These are phyloP conservation scores for Sclerotinia sclerotiorum DNA, from an alignment of 2,329 filamentous ascomycete species.

Conservation along the genomic window DNA sequence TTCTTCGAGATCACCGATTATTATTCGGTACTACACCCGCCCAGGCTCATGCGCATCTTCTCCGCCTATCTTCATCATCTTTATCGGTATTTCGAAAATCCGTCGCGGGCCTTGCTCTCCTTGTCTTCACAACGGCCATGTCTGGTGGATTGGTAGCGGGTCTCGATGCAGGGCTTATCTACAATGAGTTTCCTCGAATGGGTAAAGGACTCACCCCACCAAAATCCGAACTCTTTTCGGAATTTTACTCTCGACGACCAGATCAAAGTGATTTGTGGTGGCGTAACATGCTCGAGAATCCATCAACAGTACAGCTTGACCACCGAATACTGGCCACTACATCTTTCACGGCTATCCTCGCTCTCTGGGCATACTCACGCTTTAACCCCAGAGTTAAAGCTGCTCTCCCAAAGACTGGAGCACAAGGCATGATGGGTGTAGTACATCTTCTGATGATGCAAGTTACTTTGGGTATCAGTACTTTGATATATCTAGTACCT, in stretches of 20 bases:
- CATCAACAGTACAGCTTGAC: constrained; percentile 90
- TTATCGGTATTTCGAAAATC: constrained; percentile 72
- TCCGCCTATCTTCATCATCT: constrained; percentile 63
- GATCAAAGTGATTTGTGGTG: constrained; percentile 87
- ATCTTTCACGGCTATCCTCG: constrained; percentile 78
- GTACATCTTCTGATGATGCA: constrained; percentile 82
- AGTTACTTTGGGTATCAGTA: constrained; percentile 82
- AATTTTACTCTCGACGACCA: constrained; percentile 77
- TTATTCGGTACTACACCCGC: constrained; percentile 67
- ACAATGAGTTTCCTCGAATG: constrained; percentile 99
- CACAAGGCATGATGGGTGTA: constrained; percentile 72
- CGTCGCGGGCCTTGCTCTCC: constrained; percentile 65
- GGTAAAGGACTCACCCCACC: constrained; percentile 80
- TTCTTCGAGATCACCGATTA: constrained; percentile 70
- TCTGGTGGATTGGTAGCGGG: constrained; percentile 93
- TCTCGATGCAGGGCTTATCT: constrained; percentile 93
- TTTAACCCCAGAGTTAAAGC: constrained; percentile 56
- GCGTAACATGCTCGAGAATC: constrained; percentile 98
- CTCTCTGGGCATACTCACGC: constrained; percentile 78
- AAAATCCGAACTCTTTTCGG: constrained; percentile 76
- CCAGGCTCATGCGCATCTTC: constrained; percentile 56
- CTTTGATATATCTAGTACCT: constrained; percentile 91
- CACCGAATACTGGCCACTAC: constrained; percentile 89
- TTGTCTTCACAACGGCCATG: constrained; percentile 89
- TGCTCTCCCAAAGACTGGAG: constrained; percentile 62